These are phyloP conservation scores for Candida morakotiae DNA, from an alignment of 805 yeast genomes.

Conservation along the genomic window DNA sequence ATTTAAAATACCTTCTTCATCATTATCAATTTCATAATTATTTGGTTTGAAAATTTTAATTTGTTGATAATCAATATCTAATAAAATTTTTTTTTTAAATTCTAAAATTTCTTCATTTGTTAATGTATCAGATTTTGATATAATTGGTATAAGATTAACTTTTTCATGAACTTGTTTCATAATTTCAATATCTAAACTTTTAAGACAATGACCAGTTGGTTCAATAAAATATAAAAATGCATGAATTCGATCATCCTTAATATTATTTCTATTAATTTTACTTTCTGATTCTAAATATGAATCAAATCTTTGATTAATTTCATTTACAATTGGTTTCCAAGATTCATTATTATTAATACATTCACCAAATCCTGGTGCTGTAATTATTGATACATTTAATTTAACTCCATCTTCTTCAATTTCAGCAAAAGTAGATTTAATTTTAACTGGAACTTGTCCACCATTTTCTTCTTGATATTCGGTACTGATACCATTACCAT, in stretches of 20 bases:
- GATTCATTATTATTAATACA: conserved; percentile 63
- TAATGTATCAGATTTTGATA: conserved; percentile 91
- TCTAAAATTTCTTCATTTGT: conserved; percentile 77
- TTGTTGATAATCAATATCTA: conserved; percentile 70
- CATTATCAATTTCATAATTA: conserved; percentile 77
- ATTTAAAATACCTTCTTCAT: conserved; percentile 70
- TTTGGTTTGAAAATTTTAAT: conserved; percentile 75
- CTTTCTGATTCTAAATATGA: conserved; percentile 86
- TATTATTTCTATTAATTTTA: conserved; percentile 65
- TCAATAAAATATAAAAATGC: conserved; percentile 92
- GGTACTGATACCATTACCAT: conserved; percentile 31
- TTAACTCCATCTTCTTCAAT: conserved; percentile 92
- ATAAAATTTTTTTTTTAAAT: conserved; percentile 74
- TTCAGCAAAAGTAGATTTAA: conserved; percentile 23
- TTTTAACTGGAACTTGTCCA: conserved; percentile 19
- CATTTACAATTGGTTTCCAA: conserved; percentile 90
- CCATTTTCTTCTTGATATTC: conserved; percentile 11
- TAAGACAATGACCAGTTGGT: conserved; percentile 93
- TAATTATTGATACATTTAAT: conserved; percentile 76
- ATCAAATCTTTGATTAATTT: conserved; percentile 82
- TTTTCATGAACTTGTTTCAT: conserved; percentile 85
- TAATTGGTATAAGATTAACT: conserved; percentile 90
- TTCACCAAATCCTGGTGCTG: conserved; percentile 94
- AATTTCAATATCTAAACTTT: conserved; percentile 82
- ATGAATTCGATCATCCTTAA: conserved; percentile 82